phyloP scores from a whole-genome alignment of 164 flowering plant genomes.

The Echeveria elegans region DNA sequence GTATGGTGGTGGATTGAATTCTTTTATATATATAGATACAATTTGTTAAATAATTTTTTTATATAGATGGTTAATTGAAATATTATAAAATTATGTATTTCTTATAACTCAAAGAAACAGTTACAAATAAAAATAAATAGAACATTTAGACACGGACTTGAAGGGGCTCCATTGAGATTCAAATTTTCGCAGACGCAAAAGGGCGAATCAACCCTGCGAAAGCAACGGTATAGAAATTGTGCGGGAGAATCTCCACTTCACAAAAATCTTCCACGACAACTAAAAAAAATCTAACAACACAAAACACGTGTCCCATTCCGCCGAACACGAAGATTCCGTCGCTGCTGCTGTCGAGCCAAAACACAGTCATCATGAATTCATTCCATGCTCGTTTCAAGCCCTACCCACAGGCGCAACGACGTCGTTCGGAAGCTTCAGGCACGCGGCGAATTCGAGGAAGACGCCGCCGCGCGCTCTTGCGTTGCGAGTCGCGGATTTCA shows the following conservation, averaged over 20 bases:
- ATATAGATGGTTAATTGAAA: too few species aligned
- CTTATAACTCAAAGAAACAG: too few species aligned
- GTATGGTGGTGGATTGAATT: too few species aligned
- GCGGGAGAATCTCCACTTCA: slow-evolving; percentile 8
- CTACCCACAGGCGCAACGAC: neutral
- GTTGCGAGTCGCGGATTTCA: neutral
- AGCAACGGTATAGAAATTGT: too few species aligned
- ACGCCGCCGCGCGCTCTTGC: neutral
- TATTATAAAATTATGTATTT: too few species aligned
- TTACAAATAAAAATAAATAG: too few species aligned
- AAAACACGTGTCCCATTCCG: neutral
- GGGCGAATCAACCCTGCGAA: too few species aligned
- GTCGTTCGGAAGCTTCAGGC: neutral
- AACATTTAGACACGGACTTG: too few species aligned
- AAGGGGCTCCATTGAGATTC: too few species aligned
- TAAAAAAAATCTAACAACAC: slow-evolving; percentile 3
- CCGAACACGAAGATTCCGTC: neutral
- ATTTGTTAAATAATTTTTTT: too few species aligned
- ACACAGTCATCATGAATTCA: neutral
- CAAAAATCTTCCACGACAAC: neutral
- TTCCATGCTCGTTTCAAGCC: neutral
- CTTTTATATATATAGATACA: too few species aligned
- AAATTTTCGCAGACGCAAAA: too few species aligned
- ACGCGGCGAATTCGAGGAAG: neutral
- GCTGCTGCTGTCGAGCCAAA: neutral